Percentiles rank a stretch among this genome's conserved stretches.
phyloP scores from a whole-genome alignment of 371 early-diverging fungal genomes.

The Gilbertella persicaria region DNA sequence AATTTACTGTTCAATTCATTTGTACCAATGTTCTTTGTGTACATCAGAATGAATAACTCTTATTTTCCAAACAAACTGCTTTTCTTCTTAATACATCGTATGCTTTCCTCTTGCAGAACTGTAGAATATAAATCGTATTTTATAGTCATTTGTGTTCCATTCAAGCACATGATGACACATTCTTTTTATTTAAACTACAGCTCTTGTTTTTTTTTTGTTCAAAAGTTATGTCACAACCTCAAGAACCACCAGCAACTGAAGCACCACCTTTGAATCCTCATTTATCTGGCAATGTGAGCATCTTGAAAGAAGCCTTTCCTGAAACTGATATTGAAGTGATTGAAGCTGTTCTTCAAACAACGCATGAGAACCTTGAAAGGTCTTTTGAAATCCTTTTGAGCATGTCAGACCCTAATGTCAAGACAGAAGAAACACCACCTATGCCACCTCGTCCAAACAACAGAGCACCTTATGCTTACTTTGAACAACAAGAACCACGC shows the following conservation, averaged over 20 bases:
- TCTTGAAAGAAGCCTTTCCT: slow-evolving; percentile 52
- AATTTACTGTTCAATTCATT: too few relatives aligned
- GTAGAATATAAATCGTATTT: too few relatives aligned
- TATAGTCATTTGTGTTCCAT: too few relatives aligned
- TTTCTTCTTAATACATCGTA: too few relatives aligned
- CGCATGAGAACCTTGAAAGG: slow-evolving; percentile 35
- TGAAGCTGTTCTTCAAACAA: slow-evolving; percentile 44
- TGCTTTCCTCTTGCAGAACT: too few relatives aligned
- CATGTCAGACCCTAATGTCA: slow-evolving; percentile 50
- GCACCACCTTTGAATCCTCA: background rate
- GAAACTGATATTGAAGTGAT: slow-evolving; percentile 46
- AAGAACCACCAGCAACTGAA: background rate
- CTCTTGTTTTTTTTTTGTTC: too few relatives aligned
- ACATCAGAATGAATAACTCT: too few relatives aligned
- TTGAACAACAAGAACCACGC: slow-evolving; percentile 18
- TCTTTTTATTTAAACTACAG: too few relatives aligned
- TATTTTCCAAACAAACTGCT: too few relatives aligned
- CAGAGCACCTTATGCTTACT: slow-evolving; percentile 17
- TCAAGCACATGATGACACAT: too few relatives aligned
- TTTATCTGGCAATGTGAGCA: slow-evolving; percentile 15
- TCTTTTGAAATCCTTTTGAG: slow-evolving; percentile 44
- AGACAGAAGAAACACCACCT: slow-evolving; percentile 24
- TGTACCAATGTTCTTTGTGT: too few relatives aligned
- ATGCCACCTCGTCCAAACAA: slow-evolving; percentile 37
- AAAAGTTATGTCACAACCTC: too few relatives aligned